Evolutionary conservation across 108 stramenopile genomes (phyloP), one percentile per base, ranked within the genome.

Genomic region (Nitzschia sp.): DNA sequence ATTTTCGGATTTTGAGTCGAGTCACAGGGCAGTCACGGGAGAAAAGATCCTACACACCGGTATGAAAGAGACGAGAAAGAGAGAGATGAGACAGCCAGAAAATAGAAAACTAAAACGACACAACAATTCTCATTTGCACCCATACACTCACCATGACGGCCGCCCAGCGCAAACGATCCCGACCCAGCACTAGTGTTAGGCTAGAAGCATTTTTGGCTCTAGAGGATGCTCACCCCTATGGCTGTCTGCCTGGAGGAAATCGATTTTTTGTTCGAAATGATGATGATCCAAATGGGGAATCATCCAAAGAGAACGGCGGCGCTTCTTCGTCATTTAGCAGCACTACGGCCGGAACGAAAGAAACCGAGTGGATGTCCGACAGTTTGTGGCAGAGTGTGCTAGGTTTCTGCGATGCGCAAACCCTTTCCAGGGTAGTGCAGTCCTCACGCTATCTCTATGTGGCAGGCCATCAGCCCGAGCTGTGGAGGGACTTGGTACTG

Each of bases 401-500:
- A 19, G 58, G 65, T 0, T 91, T 78, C 66, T 80, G 85, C 26
- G 84, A 88, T 76, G 92, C 84, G 0, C 19, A 41, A 48, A 56
- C 63, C 33, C 33, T 81, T 31, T 72, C 66, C 3, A 69, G 66
- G 21, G 69, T 85, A 0, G 80, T 81, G 0, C 71, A 77, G 45
- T 38, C 65, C 0, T 87, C 75, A 25, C 76, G 83, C 25, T 89
- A 89, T 71, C 58, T 85, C 32, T 94, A 94, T 64, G 92, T 87
- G 1, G 81, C 80, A 2, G 84, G 85, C 27, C 90, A 94, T 80
- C 88, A 89, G 58, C 88, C 85, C 13, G 89, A 91, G 47, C 63
- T 94, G 54, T 94, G 92, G 92, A 82, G 92, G 64, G 92, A 94
- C 73, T 73, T 89, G 66, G 81, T 80, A 0, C 68, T 92, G 44